Conservation (phyloP, 2,329 filamentous ascomycete genomes). For the Fonsecaea nubica region DNA sequence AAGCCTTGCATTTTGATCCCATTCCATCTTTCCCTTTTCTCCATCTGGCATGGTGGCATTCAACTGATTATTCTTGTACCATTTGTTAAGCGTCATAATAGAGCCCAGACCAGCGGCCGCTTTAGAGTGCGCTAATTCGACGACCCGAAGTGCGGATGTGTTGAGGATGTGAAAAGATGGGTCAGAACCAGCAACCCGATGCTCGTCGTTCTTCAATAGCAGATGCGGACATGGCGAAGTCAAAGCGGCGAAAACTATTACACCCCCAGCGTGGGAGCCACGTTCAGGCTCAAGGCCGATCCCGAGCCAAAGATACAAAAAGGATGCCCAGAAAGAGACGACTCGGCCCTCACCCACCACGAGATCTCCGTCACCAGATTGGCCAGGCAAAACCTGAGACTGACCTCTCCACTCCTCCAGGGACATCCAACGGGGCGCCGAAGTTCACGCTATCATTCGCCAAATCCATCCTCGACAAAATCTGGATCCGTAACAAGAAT, state of each 20-base stretch:
- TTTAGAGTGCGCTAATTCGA: not conserved
- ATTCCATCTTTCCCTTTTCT: not conserved
- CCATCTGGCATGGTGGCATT: not conserved
- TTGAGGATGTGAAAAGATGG: not conserved
- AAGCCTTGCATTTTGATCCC: conserved; percentile 3
- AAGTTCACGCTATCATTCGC: conserved; percentile 10
- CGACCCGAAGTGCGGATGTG: not conserved
- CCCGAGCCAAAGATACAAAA: not conserved
- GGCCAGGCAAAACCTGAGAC: not conserved
- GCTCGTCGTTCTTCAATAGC: no score
- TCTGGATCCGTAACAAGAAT: conserved; percentile 74
- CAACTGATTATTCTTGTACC: no score
- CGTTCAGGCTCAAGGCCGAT: no score
- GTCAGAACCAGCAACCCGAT: not conserved
- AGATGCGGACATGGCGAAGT: not conserved
- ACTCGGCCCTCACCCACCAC: conserved; percentile 17
- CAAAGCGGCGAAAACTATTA: conserved; percentile 26
- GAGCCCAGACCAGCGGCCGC: not conserved
- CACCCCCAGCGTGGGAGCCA: not conserved
- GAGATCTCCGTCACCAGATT: not conserved
- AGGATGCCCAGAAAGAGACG: not conserved
- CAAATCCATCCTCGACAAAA: conserved; percentile 28
- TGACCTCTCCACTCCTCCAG: not conserved
- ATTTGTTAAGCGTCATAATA: not conserved
- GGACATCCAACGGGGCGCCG: not conserved